A percentile compares a stretch with the other conserved stretches of the same genome.
phyloP scores from a whole-genome alignment of 1,139 yeast species.

The Pichia sp. region DNA sequence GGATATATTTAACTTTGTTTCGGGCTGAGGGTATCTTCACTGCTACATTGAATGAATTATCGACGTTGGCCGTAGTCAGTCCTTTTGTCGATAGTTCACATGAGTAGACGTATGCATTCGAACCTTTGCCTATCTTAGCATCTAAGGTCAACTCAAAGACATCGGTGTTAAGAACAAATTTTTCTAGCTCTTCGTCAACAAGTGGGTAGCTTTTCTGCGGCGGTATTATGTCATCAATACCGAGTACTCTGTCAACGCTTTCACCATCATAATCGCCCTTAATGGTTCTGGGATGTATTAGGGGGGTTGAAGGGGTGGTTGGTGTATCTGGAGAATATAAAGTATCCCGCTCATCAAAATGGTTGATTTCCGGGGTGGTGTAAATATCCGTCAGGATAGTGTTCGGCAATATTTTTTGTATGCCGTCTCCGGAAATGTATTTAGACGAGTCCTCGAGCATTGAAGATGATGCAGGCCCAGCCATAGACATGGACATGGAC shows the following conservation, averaged over 20 bases:
- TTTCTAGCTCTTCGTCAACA: constrained; percentile 12
- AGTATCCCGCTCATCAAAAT: constrained; percentile 1
- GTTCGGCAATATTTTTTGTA: too few species aligned
- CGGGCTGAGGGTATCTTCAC: constrained; percentile 28
- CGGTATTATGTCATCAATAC: too few species aligned
- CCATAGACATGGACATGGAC: too few species aligned
- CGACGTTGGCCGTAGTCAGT: not conserved
- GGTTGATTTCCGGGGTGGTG: constrained; percentile 4
- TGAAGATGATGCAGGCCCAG: too few species aligned
- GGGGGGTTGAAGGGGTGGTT: not conserved
- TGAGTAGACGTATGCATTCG: constrained; percentile 26
- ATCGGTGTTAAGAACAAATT: constrained; percentile 16
- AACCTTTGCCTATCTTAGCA: constrained; percentile 25
- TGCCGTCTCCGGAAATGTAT: too few species aligned
- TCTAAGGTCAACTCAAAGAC: constrained; percentile 16
- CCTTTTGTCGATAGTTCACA: constrained; percentile 13
- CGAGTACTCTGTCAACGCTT: too few species aligned
- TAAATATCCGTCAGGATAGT: constrained; percentile 2
- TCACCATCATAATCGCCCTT: not conserved
- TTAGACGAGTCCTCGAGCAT: too few species aligned
- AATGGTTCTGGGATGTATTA: too few species aligned
- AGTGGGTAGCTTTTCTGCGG: constrained; percentile 11
- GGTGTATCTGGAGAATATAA: constrained; percentile 9
- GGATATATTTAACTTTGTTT: constrained; percentile 23
- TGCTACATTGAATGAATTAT: constrained; percentile 20